Percentiles rank a stretch among this genome's conserved stretches.
Conservation (phyloP, 2,329 filamentous ascomycete genomes). For the Penicillium sumatraense region DNA sequence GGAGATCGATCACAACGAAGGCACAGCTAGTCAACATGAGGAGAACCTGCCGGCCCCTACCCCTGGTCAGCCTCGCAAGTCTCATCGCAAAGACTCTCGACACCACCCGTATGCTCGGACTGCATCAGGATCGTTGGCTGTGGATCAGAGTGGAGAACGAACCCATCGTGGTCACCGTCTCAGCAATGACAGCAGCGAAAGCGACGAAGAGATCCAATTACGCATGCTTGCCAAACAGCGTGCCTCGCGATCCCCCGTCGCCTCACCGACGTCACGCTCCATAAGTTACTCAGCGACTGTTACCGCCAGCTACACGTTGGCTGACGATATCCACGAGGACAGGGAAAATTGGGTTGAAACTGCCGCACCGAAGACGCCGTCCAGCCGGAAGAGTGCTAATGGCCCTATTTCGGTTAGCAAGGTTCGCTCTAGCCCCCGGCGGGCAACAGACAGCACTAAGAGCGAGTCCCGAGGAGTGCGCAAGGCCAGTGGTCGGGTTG, state of each 20-base stretch:
- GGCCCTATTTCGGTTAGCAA: conserved; percentile 63
- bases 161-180: conserved; percentile 59
- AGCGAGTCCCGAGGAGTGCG: conserved; percentile 47
- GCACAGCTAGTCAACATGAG: conserved; percentile 57
- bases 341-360: conserved; percentile 67
- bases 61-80: conserved; percentile 92
- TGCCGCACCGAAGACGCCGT: conserved; percentile 57
- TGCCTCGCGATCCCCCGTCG: conserved; percentile 66
- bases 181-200: conserved; percentile 65
- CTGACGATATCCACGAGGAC: conserved; percentile 68
- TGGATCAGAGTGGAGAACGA: conserved; percentile 45
- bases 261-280: conserved; percentile 68
- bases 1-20: conserved; percentile 84
- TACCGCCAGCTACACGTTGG: conserved; percentile 67
- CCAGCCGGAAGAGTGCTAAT: conserved; percentile 56
- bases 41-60: conserved; percentile 95
- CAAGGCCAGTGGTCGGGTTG: conserved; percentile 53
- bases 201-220: conserved; percentile 81
- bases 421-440: conserved; percentile 62
- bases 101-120: conserved; percentile 73
- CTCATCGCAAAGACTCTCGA: conserved; percentile 72
- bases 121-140: conserved; percentile 49
- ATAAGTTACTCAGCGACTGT: conserved; percentile 77
- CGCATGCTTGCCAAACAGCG: conserved; percentile 70
- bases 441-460: conserved; percentile 41